Percentiles rank a stretch among this genome's conserved stretches.
Conservation (phyloP, 2,329 filamentous ascomycete genomes). For the Epichloe amarillans region DNA sequence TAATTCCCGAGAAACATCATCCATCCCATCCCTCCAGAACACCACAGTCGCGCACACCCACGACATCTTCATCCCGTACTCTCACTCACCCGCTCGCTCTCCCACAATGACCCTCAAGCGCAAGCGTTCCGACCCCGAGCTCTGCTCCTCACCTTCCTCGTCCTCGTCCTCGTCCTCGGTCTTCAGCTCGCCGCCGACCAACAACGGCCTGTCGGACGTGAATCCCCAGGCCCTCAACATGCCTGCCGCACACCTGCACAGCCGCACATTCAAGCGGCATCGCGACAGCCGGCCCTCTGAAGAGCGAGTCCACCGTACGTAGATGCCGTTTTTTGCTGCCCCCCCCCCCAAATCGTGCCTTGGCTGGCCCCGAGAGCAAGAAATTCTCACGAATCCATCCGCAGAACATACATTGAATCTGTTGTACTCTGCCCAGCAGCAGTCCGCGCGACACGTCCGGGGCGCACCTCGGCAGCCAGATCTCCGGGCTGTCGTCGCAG, state of each 20-base stretch:
- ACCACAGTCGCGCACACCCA: no score
- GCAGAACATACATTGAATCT: slow-evolving; percentile 44
- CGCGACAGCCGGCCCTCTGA: slow-evolving; percentile 46
- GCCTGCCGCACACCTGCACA: slow-evolving; percentile 30
- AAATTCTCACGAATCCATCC: background rate
- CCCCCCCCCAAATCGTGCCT: background rate
- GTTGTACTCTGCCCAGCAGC: slow-evolving; percentile 42
- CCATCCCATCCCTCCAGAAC: no score
- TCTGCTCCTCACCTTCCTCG: slow-evolving; percentile 32
- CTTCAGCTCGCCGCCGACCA: slow-evolving; percentile 14
- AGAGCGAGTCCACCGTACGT: slow-evolving; percentile 40
- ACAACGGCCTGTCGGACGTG: slow-evolving; percentile 20
- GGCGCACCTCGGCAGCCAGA: slow-evolving; percentile 11
- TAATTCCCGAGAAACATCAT: no score
- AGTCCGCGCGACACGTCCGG: slow-evolving; percentile 1
- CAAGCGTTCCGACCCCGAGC: slow-evolving; percentile 48
- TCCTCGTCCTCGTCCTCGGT: slow-evolving; percentile 29
- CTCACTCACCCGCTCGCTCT: background rate
- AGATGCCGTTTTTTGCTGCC: slow-evolving; percentile 9
- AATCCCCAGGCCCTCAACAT: slow-evolving; percentile 15
- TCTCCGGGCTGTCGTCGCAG: slow-evolving; percentile 6
- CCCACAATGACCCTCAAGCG: slow-evolving; percentile 43
- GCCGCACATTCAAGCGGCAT: slow-evolving; percentile 48
- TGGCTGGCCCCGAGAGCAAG: background rate
- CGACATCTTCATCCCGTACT: no score